Base-by-base conservation (phyloP, 202 grass and related monocot species). In the Zoysia matrella region DNA sequence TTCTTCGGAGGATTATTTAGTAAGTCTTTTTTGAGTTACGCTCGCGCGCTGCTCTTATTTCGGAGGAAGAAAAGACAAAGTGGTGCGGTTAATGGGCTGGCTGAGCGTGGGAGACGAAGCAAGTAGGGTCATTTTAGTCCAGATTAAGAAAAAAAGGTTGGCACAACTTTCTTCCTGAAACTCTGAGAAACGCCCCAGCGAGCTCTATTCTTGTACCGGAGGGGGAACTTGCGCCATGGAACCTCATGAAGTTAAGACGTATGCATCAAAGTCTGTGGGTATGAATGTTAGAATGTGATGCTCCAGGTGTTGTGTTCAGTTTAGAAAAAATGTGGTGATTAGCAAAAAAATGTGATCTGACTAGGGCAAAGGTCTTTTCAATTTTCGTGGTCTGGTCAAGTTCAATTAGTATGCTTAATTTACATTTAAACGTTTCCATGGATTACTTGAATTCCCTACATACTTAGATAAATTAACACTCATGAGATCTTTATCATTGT, bases 311-410 rank as follows among this genome's bases (percentile, higher is more conserved):
- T 40, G 4, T 75, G 39, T 74, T 39, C 50, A 56, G 51, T 7
- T 75, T 36, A 48, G 10, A 36, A 86, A 74, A 57, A 58, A 58
- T 78, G 63, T 6, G 7, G n/a, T 58, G 60, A 45, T 58, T 41
- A 53, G 22, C 39, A 60, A 18, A 11, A 22, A 56, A 1, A 16
- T 78, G 46, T 36, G 30, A 36, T 36, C 30, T 36, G 30, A 36
- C 30, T 36, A 36, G 30, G 30, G 30, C 30, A 36, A 36, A 36
- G 30, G 30, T 36, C 30, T 36, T 36, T 42, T 67, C 13, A 11
- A 66, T 79, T 66, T 57, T 66, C 4, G 43, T 41, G 9, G 56
- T 49, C 42, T 63, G 11, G 22, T 48, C 16, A 36, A 42, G 16
- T 62, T 74, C 22, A 36, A 65, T 5, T 73, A 43, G 7, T 57